Evolutionary conservation across 2,329 filamentous ascomycete species (phyloP), one percentile per base, ranked within the genome.

Genomic region (Aspergillus eucalypticola): DNA sequence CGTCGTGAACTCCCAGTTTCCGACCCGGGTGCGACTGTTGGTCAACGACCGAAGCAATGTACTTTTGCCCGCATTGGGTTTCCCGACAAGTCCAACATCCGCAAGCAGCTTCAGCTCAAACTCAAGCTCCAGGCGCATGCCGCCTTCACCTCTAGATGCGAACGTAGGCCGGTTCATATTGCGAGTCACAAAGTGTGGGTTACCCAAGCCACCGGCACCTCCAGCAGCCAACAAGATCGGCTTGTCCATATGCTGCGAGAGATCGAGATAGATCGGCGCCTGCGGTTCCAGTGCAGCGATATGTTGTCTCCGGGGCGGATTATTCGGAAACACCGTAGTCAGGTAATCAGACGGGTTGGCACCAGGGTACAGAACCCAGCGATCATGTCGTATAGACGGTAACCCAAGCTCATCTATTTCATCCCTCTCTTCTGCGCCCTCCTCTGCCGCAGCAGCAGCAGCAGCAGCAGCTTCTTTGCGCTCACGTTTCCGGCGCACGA

Each of bases 1-100:
- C 0, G 95, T 99, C 3, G 95, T 99, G 75, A 99, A 99, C 8
- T 92, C 94, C 95, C 95, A 99, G 73, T 90, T 88, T 42, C 95
- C 95, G 4, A 99, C 88, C 41, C 95, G 86, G 1, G 95, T 91
- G 61, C 92, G 89, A 73, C 91, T 96, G 74, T 93, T 93, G 69
- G 89, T 96, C 68, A 99, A 80, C 3, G 93, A 89, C 17, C 95
- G 88, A 15, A 98, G 84, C 1, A 99, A 83, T 0, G 95, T 98
- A 73, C 91, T 96, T 78, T 99, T 99, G 8, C 95, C 95, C 4
- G 94, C 95, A 74, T 99, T 99, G 1, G 95, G 95, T 15, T 98
- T 85, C 0, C 95, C 95, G 15, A 99, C 95, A 2, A 99, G 84
- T 0, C 95, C 95, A 7, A 99, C 90, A 76, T 99, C 95, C 5